Evolutionary conservation across 129 eudicot genomes (phyloP).

Genomic region (Sambucus nigra): DNA sequence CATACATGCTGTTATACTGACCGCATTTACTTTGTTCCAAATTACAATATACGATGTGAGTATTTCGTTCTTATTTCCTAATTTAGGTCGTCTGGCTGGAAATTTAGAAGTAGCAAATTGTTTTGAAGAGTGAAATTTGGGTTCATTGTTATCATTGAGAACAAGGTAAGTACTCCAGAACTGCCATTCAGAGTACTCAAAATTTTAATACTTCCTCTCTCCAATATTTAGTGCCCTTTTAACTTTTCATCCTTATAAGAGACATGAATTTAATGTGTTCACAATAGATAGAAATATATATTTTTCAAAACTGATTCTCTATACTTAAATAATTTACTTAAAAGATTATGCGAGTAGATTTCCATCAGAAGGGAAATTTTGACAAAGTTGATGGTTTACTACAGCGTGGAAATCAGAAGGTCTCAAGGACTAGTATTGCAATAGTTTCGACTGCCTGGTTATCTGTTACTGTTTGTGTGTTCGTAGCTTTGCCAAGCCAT

Average conservation of each 20-base stretch:
- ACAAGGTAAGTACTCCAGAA: background rate
- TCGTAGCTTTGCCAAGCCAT: slow-evolving; percentile 59
- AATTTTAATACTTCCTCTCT: no score
- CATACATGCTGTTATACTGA: slow-evolving; percentile 72
- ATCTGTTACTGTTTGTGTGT: slow-evolving; percentile 62
- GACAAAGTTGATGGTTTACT: background rate
- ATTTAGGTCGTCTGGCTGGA: background rate
- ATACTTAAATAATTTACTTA: no score
- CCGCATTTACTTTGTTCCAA: slow-evolving; percentile 77
- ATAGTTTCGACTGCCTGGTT: slow-evolving; percentile 69
- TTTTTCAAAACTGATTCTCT: no score
- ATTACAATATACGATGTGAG: slow-evolving; percentile 84
- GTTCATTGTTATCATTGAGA: background rate
- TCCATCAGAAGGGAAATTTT: no score
- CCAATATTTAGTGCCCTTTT: no score
- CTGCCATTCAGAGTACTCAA: background rate
- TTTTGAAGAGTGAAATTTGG: background rate
- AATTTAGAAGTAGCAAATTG: background rate
- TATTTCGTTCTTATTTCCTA: background rate
- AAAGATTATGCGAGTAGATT: no score
- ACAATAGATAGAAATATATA: no score
- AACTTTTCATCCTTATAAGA: no score
- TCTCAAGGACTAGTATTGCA: slow-evolving; percentile 49
- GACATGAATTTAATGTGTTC: no score
- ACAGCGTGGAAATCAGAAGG: slow-evolving; percentile 84